Evolutionary conservation across 108 stramenopile genomes (phyloP), one percentile per base, ranked within the genome.

Genomic region (Discostella stelligeroides): DNA sequence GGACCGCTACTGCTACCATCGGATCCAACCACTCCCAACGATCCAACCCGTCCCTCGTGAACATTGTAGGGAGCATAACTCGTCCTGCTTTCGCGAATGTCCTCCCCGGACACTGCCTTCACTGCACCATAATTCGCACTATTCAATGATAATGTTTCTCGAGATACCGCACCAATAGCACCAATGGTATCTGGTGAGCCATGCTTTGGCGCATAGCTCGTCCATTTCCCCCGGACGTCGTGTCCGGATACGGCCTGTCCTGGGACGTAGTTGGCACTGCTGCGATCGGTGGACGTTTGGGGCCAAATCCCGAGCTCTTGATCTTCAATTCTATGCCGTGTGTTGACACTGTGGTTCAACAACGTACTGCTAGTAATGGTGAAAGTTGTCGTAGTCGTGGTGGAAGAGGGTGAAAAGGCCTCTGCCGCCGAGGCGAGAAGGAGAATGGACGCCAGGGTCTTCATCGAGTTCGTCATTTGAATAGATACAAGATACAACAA

Each of bases 291-390:
- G 8, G 49, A 42, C 37, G 47, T 25, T 55, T 66, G 65, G n/a
- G 50, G 29, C 65, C 65, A 66, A 21, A 66, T 47, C 7, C 73
- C 73, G 20, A 74, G 1, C 43, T 74, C 73, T 60, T 74, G 73
- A 39, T 23, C 30, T 27, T 57, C 23, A 25, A 66, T 51, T 18
- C 63, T 48, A 38, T 66, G 73, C 2, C 65, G 58, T 23, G 73
- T 74, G 64, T 74, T 63, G 21, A 57, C 45, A 55, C 27, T 34
- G 34, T 25, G 21, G 23, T 50, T 21, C 55, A 40, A n/a, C n/a
- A 57, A 40, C 18, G 56, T 51, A 7, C 23, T 5, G 20, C 24
- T 20, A 23, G 27, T 7, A 49, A 30, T 10, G 17, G 73, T 4
- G 18, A 64, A 10, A 27, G 28, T 2, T 2, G 37, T 15, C n/a